Percentiles rank a stretch among this genome's conserved stretches.
phyloP scores from a whole-genome alignment of 176 grass and related monocot species.

The Avena sativa region DNA sequence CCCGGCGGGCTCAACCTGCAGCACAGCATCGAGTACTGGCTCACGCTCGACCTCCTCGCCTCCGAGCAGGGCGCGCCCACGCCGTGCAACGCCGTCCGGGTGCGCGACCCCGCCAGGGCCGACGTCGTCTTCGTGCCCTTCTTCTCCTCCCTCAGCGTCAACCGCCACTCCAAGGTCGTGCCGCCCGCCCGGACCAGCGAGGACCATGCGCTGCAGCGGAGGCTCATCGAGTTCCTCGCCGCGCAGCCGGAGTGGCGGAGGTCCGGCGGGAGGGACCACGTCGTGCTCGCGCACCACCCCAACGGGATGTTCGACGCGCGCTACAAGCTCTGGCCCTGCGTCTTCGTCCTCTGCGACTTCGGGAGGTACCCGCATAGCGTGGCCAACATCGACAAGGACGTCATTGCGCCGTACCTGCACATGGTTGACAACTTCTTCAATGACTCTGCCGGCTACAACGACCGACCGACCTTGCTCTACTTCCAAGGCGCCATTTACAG shows the following conservation, averaged over 20 bases:
- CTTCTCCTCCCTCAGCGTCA: conserved; percentile 98
- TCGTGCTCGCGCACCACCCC: conserved; percentile 95
- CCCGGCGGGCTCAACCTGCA: conserved; percentile 97
- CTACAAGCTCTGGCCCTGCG: conserved; percentile 77
- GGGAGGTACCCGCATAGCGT: conserved; percentile 83
- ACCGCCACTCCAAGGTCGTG: conserved; percentile 71
- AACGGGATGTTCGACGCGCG: conserved; percentile 91
- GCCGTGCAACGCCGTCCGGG: conserved; percentile 74
- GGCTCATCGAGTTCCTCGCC: conserved; percentile 64
- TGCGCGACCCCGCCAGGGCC: conserved; percentile 54
- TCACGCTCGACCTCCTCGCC: conserved; percentile 89
- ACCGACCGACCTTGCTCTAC: conserved; percentile 77
- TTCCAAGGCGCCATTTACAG: conserved; percentile 97
- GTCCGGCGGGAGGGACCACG: conserved; percentile 77
- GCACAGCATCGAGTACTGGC: conserved; percentile 99
- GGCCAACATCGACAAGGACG: conserved; percentile 82
- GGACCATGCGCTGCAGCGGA: conserved; percentile 74
- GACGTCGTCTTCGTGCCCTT: conserved; percentile 96
- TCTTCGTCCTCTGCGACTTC: conserved; percentile 95
- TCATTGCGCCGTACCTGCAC: conserved; percentile 88
- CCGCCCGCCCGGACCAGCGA: conserved; percentile 60
- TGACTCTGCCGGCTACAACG: conserved; percentile 71
- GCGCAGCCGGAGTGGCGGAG: conserved; percentile 71
- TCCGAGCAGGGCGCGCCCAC: conserved; percentile 63
- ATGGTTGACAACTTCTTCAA: conserved; percentile 65